Base-by-base conservation (phyloP, 2,329 filamentous ascomycete genomes). In the Pseudocercospora ulei region DNA sequence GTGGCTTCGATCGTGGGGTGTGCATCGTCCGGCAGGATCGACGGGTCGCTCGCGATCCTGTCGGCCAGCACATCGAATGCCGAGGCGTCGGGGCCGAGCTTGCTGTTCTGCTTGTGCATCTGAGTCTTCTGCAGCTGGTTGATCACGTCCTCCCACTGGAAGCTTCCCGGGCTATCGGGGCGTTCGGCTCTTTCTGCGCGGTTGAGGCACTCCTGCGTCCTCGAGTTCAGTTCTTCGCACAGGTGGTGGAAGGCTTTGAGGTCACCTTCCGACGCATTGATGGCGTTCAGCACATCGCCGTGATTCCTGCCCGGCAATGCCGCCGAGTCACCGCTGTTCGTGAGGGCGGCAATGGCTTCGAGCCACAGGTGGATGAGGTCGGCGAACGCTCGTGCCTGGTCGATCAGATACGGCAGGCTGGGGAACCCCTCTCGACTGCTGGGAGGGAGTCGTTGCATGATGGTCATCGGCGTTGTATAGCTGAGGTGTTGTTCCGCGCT, bases 391-490 rank as follows among this genome's bases (percentile, higher is more conserved):
- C 84, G 76, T 5, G 86, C 77, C 47, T 87, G 80, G 52, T 98
- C 90, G 46, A 98, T 82, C 3, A 98, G 72, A 58, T 93, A 95
- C 0, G 90, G 90, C 8, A 98, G 68, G 29, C 83, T 90, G 0
- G 87, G 88, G 53, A 95, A 94, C 0, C 90, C 90, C 64, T 98
- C 90, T 39, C 84, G 76, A 5, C 83, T 84, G 0, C 80, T 79
- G 6, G 80, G 76, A 5, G 84, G 80, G 8, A 96, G 65, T 1
- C 90, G 80, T 27, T 80, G 78, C 26, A 93, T 73, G 46, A 98
- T 96, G 6, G 87, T 86, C 38, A 90, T 77, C 0, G 90, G 90
- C 0, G 90, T 95, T 33, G 83, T 87, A 63, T 96, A 98, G 50
- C 56, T 59, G 9, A 58, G 45, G 29, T 58, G 50, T 11, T 52